Conservation (phyloP, 805 yeast genomes). For the Brettanomyces nanus region DNA sequence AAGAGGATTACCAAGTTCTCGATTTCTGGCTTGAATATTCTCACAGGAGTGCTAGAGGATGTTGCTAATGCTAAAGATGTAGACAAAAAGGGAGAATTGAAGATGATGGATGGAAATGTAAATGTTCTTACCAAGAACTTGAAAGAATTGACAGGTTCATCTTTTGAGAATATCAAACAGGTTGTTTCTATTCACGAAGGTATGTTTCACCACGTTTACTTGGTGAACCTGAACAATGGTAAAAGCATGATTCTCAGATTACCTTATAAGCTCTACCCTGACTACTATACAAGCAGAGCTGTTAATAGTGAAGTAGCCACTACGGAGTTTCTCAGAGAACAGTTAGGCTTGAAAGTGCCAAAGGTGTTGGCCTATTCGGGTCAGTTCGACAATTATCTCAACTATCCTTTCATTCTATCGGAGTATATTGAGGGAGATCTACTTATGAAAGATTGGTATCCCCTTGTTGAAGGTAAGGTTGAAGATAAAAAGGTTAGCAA, state of each 20-base stretch:
- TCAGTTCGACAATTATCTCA: conserved; percentile 51
- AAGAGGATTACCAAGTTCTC: conserved; percentile 77
- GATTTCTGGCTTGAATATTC: conserved; percentile 59
- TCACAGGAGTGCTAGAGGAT: conserved; percentile 6
- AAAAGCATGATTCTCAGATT: conserved; percentile 68
- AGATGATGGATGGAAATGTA: conserved; percentile 17
- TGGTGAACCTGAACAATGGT: conserved; percentile 33
- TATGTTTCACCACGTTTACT: conserved; percentile 83
- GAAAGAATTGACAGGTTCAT: conserved; percentile 9
- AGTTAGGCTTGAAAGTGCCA: conserved; percentile 65
- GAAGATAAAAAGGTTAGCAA: conserved; percentile 41
- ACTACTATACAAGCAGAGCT: conserved; percentile 54
- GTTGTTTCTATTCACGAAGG: conserved; percentile 89
- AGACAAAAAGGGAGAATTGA: conserved; percentile 23
- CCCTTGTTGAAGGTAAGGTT: conserved; percentile 52
- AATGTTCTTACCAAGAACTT: conserved; percentile 18
- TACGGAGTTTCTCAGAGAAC: conserved; percentile 65
- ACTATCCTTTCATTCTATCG: conserved; percentile 71
- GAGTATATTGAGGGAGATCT: conserved; percentile 68
- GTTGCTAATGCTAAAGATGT: conserved; percentile 7
- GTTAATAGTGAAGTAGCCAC: conserved; percentile 91
- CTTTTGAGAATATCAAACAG: conserved; percentile 42
- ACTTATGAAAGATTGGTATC: conserved; percentile 88
- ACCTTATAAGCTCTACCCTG: conserved; percentile 73
- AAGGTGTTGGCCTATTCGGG: conserved; percentile 62